phyloP scores from a whole-genome alignment of 2,329 filamentous ascomycete species.

The Fusarium illudens region DNA sequence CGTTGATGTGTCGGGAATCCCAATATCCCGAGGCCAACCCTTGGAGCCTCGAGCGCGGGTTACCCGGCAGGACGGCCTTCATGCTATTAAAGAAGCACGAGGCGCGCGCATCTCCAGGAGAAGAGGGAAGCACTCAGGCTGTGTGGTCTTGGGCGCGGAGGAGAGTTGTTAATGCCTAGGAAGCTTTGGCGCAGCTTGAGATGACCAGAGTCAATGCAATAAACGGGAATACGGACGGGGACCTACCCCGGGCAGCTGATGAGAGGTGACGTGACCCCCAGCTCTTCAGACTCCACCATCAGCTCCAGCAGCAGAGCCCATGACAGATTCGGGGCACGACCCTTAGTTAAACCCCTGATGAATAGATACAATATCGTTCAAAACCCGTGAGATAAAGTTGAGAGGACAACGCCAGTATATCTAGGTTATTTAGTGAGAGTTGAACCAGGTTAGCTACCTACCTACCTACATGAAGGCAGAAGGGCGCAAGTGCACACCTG shows the following conservation, averaged over 20 bases:
- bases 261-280: constrained; percentile 33
- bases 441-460: not conserved
- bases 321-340: not conserved
- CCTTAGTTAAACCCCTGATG: not conserved
- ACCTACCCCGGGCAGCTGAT: constrained; percentile 13
- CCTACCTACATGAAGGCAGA: not conserved
- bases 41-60: constrained; percentile 80
- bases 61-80: constrained; percentile 81
- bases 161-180: constrained; percentile 1
- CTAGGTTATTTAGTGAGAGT: not conserved
- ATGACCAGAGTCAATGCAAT: constrained; percentile 30
- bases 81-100: constrained; percentile 60
- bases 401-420: not conserved
- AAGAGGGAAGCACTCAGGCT: constrained; percentile 9
- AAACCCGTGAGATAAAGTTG: not conserved
- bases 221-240: constrained; percentile 12
- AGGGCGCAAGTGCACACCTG: not conserved
- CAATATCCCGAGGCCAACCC: constrained; percentile 78
- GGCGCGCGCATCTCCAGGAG: constrained; percentile 36
- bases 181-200: constrained; percentile 17
- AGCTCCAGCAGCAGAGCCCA: constrained; percentile 13
- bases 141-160: constrained; percentile 4
- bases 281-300: constrained; percentile 1
- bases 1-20: constrained; percentile 76
- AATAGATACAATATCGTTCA: not conserved